A percentile compares a stretch with the other conserved stretches of the same genome.
Evolutionary conservation across 2,329 filamentous ascomycete genomes (phyloP).

Genomic region (Amauroascus verrucosus): DNA sequence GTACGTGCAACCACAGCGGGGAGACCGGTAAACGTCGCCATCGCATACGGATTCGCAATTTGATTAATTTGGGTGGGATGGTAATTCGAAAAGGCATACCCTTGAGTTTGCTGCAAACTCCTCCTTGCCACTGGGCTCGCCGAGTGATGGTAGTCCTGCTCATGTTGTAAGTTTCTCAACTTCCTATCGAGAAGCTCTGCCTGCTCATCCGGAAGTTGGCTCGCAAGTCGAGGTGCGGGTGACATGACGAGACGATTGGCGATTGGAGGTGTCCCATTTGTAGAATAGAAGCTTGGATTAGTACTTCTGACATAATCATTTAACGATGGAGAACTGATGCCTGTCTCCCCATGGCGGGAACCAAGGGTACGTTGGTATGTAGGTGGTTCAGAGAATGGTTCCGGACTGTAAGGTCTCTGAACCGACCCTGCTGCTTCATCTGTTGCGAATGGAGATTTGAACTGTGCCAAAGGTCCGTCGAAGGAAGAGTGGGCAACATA

Average conservation of each 20-base stretch:
- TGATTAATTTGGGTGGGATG: conserved; percentile 26
- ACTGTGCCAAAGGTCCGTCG: conserved; percentile 39
- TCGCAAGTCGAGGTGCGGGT: conserved; percentile 1
- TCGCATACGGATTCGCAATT: conserved; percentile 31
- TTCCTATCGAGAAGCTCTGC: conserved; percentile 40
- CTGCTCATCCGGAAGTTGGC: conserved; percentile 37
- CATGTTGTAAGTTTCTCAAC: conserved; percentile 39
- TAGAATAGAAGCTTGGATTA: conserved; percentile 38
- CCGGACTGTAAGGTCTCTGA: conserved; percentile 25
- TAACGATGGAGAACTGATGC: conserved; percentile 36
- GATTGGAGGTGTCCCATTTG: conserved; percentile 33
- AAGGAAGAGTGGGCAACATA: conserved; percentile 31
- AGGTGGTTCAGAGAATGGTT: conserved; percentile 25
- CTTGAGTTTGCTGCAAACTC: conserved; percentile 24
- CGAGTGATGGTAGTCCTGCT: conserved; percentile 26
- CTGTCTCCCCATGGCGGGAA: conserved; percentile 36
- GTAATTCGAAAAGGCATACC: conserved; percentile 26
- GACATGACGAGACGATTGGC: background rate
- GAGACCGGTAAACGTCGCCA: conserved; percentile 25
- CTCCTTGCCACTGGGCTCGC: conserved; percentile 19
- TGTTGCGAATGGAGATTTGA: conserved; percentile 30
- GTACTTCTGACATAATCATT: conserved; percentile 40
- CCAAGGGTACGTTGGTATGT: conserved; percentile 30
- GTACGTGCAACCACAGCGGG: conserved; percentile 30
- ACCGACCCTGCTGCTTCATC: conserved; percentile 20